Percentiles rank a stretch among this genome's conserved stretches.
Conservation (phyloP, 805 yeast genomes). For the Zygosaccharomyces rouxii region DNA sequence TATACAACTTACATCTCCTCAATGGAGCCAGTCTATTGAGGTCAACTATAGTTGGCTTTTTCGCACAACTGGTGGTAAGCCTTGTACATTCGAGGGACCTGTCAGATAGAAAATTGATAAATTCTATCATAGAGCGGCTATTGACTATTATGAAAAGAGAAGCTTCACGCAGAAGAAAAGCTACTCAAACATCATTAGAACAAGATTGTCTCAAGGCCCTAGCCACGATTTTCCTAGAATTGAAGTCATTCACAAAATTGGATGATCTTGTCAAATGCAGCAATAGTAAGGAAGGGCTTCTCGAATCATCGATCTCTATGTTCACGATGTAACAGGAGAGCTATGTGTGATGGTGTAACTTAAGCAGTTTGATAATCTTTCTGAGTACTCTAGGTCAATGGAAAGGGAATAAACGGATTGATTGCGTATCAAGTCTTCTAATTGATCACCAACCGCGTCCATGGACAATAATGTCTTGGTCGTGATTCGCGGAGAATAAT, state of each 20-base stretch:
- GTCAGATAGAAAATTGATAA: slow-evolving; percentile 10
- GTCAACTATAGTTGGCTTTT: slow-evolving; percentile 11
- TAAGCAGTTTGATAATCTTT: slow-evolving; percentile 10
- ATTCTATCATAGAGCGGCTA: slow-evolving; percentile 18
- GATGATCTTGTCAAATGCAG: slow-evolving; percentile 1
- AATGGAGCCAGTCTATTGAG: slow-evolving; percentile 14
- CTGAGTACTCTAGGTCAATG: slow-evolving; percentile 12
- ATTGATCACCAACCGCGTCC: neutral
- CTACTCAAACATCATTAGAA: slow-evolving; percentile 5
- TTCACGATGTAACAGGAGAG: neutral
- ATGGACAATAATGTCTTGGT: neutral
- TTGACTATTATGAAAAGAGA: slow-evolving; percentile 9
- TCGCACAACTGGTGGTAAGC: slow-evolving; percentile 17
- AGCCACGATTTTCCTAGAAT: slow-evolving; percentile 21
- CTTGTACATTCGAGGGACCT: slow-evolving; percentile 1
- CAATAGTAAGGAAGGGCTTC: neutral
- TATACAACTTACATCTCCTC: slow-evolving; percentile 25
- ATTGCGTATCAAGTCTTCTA: neutral
- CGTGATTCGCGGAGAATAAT: slow-evolving; percentile 6
- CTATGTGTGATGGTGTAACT: slow-evolving; percentile 1
- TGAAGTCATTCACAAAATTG: slow-evolving; percentile 7
- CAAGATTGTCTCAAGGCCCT: slow-evolving; percentile 17
- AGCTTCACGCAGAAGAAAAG: neutral
- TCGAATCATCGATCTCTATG: slow-evolving; percentile 5
- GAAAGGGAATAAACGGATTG: slow-evolving; percentile 6